Conservation (phyloP, 148 eudicot genomes). For the Rhododendron griersonianum region DNA sequence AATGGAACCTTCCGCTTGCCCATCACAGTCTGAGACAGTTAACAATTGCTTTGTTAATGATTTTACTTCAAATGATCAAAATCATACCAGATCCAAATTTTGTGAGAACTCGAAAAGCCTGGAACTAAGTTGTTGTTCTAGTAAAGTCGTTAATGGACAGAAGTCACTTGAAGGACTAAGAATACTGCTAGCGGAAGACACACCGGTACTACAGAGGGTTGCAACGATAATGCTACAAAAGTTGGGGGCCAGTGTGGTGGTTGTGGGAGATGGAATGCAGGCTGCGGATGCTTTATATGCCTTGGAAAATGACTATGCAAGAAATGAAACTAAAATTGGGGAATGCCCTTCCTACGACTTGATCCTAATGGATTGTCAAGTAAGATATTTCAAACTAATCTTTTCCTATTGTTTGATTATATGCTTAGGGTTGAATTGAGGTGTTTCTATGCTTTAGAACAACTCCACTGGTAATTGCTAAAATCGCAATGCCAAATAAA, state of each 20-base stretch:
- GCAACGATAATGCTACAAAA: constrained; percentile 93
- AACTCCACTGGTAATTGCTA: background rate
- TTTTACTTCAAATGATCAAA: background rate
- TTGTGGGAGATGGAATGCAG: constrained; percentile 85
- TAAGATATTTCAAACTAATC: constrained; percentile 18
- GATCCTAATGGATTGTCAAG: constrained; percentile 97
- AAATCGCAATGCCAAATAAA: background rate
- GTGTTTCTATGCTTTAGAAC: background rate
- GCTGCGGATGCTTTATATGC: constrained; percentile 64
- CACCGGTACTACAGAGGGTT: constrained; percentile 86
- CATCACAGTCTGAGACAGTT: constrained; percentile 28
- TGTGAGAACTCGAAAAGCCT: constrained; percentile 7
- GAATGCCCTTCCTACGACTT: constrained; percentile 45
- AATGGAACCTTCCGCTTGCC: constrained; percentile 13
- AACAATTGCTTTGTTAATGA: constrained; percentile 38
- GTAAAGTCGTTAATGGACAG: constrained; percentile 31
- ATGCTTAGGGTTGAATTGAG: background rate
- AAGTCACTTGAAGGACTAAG: constrained; percentile 55
- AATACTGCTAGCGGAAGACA: constrained; percentile 89
- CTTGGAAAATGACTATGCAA: constrained; percentile 19
- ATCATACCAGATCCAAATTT: background rate
- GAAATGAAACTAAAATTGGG: constrained; percentile 13
- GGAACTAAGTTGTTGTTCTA: constrained; percentile 16
- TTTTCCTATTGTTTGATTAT: background rate
- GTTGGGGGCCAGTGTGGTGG: constrained; percentile 75